Evolutionary conservation across 257 asterid species (phyloP).

Genomic region (Anisodus tanguticus): DNA sequence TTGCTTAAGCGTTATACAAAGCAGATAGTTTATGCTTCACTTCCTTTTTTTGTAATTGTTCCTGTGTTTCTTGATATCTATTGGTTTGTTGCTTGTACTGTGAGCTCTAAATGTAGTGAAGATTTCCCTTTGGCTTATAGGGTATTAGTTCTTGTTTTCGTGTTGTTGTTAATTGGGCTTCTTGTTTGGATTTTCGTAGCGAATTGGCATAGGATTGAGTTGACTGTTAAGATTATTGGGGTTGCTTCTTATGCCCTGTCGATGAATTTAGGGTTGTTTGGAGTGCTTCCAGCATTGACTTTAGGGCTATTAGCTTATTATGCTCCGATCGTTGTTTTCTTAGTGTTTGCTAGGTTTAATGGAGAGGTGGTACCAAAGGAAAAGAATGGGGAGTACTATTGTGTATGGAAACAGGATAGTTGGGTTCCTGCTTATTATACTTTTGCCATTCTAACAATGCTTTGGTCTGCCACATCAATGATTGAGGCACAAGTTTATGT

Average conservation of each 20-base stretch:
- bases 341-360: slow-evolving; percentile 73
- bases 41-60: slow-evolving; percentile 82
- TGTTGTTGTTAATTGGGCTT: slow-evolving; percentile 75
- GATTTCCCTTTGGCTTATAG: slow-evolving; percentile 79
- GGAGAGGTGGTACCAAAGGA: slow-evolving; percentile 76
- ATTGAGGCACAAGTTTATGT: slow-evolving; percentile 93
- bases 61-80: slow-evolving; percentile 73
- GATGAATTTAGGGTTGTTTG: slow-evolving; percentile 73
- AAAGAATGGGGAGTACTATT: slow-evolving; percentile 59
- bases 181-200: slow-evolving; percentile 83
- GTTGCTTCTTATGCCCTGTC: slow-evolving; percentile 78
- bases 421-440: slow-evolving; percentile 95
- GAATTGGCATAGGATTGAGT: slow-evolving; percentile 89
- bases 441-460: slow-evolving; percentile 83
- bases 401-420: slow-evolving; percentile 90
- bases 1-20: slow-evolving; percentile 82
- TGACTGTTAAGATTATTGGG: slow-evolving; percentile 79
- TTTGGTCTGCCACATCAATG: slow-evolving; percentile 92
- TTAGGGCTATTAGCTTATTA: slow-evolving; percentile 65
- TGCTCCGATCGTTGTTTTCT: slow-evolving; percentile 76
- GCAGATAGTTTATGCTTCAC: slow-evolving; percentile 80
- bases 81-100: slow-evolving; percentile 93
- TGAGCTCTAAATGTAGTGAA: slow-evolving; percentile 72
- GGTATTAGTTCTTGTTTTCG: slow-evolving; percentile 66
- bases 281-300: slow-evolving; percentile 71